A percentile compares a stretch with the other conserved stretches of the same genome.
Conservation (phyloP, 2,329 filamentous ascomycete species). For the Fusarium marasasianum region DNA sequence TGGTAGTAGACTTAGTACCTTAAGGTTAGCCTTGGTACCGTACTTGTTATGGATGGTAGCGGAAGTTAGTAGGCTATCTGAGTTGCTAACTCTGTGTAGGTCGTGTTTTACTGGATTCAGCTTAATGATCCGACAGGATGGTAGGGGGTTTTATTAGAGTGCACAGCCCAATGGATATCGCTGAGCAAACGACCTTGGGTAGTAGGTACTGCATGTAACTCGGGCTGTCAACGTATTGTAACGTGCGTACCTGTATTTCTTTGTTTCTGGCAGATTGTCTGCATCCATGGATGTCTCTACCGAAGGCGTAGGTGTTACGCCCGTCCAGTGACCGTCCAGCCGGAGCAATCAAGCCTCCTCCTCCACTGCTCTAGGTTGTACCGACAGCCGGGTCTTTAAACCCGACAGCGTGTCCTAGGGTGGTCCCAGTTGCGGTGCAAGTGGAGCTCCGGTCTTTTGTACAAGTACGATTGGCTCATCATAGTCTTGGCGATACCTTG, state of each 20-base stretch:
- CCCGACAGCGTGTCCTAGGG: constrained; percentile 33
- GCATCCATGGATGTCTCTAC: constrained; percentile 3
- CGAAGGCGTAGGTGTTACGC: constrained; percentile 4
- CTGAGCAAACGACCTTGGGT: background rate
- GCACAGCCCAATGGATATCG: background rate
- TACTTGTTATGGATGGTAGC: background rate
- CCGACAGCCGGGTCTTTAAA: constrained; percentile 41
- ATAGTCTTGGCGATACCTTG: constrained; percentile 3
- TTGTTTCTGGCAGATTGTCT: constrained; percentile 11
- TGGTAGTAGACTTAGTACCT: constrained; percentile 3
- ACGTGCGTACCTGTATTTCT: background rate
- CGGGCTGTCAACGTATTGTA: background rate
- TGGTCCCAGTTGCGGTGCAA: constrained; percentile 29
- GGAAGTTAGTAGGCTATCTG: constrained; percentile 21
- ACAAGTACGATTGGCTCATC: constrained; percentile 7
- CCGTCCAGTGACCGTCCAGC: constrained; percentile 26
- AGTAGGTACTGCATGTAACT: background rate
- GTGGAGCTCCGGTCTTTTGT: constrained; percentile 25
- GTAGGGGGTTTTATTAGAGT: constrained; percentile 1
- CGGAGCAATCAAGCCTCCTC: constrained; percentile 30
- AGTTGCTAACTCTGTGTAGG: constrained; percentile 2
- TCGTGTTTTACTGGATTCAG: constrained; percentile 17
- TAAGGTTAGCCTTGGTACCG: constrained; percentile 15
- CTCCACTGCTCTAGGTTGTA: constrained; percentile 20
- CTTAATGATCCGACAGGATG: constrained; percentile 23